Evolutionary conservation across 2,329 filamentous ascomycete species (phyloP).

Genomic region (Parascedosporium putredinis): DNA sequence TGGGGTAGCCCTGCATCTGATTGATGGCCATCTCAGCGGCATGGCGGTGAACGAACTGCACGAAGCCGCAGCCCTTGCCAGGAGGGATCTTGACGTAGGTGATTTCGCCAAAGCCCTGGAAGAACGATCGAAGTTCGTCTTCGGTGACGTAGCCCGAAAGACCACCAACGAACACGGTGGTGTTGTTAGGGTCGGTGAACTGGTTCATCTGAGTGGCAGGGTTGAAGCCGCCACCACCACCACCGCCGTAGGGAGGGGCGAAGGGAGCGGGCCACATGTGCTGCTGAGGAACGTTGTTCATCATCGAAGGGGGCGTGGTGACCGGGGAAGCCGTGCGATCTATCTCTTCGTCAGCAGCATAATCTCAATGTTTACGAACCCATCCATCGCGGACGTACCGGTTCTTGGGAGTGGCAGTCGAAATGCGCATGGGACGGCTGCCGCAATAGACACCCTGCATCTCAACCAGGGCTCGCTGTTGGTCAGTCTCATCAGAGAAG

Average conservation of each 20-base stretch:
- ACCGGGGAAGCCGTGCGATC: slow-evolving; percentile 25
- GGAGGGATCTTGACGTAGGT: slow-evolving; percentile 99
- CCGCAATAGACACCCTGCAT: slow-evolving; percentile 99
- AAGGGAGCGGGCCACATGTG: slow-evolving; percentile 28
- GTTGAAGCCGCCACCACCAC: slow-evolving; percentile 29
- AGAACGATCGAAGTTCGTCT: slow-evolving; percentile 98
- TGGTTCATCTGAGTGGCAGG: slow-evolving; percentile 73
- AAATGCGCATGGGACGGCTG: slow-evolving; percentile 97
- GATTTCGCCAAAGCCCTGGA: slow-evolving; percentile 98
- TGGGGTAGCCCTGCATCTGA: slow-evolving; percentile 99
- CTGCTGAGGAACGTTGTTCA: slow-evolving; percentile 35
- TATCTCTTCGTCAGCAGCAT: not conserved
- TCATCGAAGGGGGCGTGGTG: slow-evolving; percentile 34
- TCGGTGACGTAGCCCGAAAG: slow-evolving; percentile 97
- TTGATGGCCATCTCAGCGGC: slow-evolving; percentile 99
- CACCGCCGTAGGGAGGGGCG: slow-evolving; percentile 17
- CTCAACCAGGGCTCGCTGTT: slow-evolving; percentile 89
- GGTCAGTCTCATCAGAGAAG: slow-evolving; percentile 89
- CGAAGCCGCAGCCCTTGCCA: slow-evolving; percentile 97
- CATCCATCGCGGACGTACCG: slow-evolving; percentile 28
- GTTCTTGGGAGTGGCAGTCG: slow-evolving; percentile 96
- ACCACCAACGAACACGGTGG: slow-evolving; percentile 94
- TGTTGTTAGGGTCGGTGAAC: slow-evolving; percentile 99
- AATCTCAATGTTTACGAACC: not conserved
- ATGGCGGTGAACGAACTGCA: slow-evolving; percentile 97